Evolutionary conservation across 225 moss, liverwort and hornwort species (phyloP), one percentile per base, ranked within the genome.

Genomic region (Antitrichia curtipendula): DNA sequence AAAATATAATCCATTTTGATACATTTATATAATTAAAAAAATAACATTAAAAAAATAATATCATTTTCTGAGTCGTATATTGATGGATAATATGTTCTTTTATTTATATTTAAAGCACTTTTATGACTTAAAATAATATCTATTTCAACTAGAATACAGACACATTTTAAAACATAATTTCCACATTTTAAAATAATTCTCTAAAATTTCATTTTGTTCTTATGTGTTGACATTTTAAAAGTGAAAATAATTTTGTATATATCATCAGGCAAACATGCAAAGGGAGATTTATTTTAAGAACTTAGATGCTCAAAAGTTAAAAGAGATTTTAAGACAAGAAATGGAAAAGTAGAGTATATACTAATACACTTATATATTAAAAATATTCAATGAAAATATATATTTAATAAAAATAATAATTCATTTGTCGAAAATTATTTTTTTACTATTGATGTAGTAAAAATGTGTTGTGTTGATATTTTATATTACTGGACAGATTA

Each of bases 251-350:
- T 45, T 12, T 36, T 43, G 32, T 15, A 10, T 41, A 41, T 86
- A 40, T 63, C 4, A 80, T 32, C 82, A 99, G 98, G 93, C 85
- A 84, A 87, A 97, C 24, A 84, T 95, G 85, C 92, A 96, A 70
- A 89, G 84, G 31, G 93, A 90, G 45, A 94, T 93, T 84, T 57
- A 59, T 86, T 89, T 82, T 58, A 96, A 92, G 89, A 96, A 90
- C 61, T 75, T 77, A 19, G 94, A 97, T 84, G 93, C 94, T 88
- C 93, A 95, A 75, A 94, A 92, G 54, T 89, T 93, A 20, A 92
- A 96, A 72, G 81, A 85, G 13, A 6, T 57, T 57, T 93, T 92
- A 36, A 87, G 47, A 40, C 88, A 90, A 83, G 98, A 99, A 83
- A 89, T 91, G 68, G 93, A 92, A 52, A 96, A 92, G 98, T 97